Percentiles rank a stretch among this genome's conserved stretches.
Evolutionary conservation across 2,329 filamentous ascomycete genomes (phyloP).

Genomic region (Apiospora malaysiana): DNA sequence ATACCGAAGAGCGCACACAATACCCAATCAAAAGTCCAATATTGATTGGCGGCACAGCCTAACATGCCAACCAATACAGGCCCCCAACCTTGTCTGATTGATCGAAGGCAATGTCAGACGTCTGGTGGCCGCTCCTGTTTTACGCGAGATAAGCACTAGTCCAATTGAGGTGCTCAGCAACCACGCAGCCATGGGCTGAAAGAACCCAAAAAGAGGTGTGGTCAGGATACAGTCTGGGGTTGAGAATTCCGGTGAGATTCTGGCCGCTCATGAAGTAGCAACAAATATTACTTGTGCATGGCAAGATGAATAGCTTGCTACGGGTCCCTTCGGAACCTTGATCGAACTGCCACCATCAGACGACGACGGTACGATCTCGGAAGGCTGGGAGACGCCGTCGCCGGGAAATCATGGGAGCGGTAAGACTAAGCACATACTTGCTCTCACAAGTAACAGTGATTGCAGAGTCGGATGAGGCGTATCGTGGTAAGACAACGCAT

Average conservation of each 20-base stretch:
- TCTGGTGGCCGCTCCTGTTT: not conserved
- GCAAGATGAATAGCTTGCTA: not conserved
- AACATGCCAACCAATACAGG: not conserved
- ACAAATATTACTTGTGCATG: not conserved
- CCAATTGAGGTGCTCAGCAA: not conserved
- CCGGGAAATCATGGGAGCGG: not conserved
- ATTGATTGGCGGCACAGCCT: not conserved
- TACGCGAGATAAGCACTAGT: constrained; percentile 10
- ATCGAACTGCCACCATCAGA: not conserved
- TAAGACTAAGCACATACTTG: not conserved
- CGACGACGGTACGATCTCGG: not conserved
- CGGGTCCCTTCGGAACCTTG: not conserved
- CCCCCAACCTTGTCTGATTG: not conserved
- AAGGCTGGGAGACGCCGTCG: not conserved
- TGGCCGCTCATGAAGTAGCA: not conserved
- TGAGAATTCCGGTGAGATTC: not conserved
- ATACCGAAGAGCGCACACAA: not conserved
- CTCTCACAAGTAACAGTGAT: not conserved
- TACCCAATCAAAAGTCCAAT: not conserved
- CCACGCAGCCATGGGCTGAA: not conserved
- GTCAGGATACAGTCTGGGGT: not conserved
- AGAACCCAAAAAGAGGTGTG: not conserved
- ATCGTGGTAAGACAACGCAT: not conserved
- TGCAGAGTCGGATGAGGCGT: not conserved
- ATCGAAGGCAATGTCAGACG: not conserved